These are phyloP conservation scores for Trypanosoma congolense DNA, from an alignment of 208 protist species.

Conservation along the genomic window DNA sequence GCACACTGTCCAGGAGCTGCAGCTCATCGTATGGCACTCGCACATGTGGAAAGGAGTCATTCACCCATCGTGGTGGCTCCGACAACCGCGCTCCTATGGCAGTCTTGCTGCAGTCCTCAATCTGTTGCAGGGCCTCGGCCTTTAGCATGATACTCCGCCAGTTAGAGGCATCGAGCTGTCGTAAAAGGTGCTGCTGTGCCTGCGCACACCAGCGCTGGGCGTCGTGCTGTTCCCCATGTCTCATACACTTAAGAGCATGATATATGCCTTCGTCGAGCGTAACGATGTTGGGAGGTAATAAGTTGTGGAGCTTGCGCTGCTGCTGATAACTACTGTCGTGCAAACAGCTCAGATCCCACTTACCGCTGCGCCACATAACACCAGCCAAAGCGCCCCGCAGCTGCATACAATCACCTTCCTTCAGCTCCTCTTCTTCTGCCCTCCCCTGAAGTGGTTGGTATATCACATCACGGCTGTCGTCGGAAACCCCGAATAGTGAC, in stretches of 20 bases:
- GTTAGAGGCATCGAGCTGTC: constrained; percentile 29
- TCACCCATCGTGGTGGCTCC: constrained; percentile 13
- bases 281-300: constrained; percentile 22
- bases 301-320: constrained; percentile 16
- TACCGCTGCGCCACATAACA: constrained; percentile 46
- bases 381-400: constrained; percentile 35
- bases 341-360: constrained; percentile 24
- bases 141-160: constrained; percentile 32
- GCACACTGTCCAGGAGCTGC: constrained; percentile 21
- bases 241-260: constrained; percentile 12
- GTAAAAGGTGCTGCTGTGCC: constrained; percentile 26
- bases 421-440: constrained; percentile 2
- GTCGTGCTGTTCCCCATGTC: constrained; percentile 8
- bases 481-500: neutral
- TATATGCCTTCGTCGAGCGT: constrained; percentile 27
- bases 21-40: constrained; percentile 17
- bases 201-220: constrained; percentile 19
- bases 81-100: neutral
- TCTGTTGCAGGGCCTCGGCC: constrained; percentile 46
- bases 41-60: constrained; percentile 5
- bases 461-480: neutral
- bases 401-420: neutral
- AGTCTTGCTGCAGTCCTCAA: constrained; percentile 29
- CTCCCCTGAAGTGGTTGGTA: neutral
- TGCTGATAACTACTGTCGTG: constrained; percentile 1